These are phyloP conservation scores for Sporobolomyces pararoseus DNA, from an alignment of 768 basidiomycete genomes.

Conservation along the genomic window DNA sequence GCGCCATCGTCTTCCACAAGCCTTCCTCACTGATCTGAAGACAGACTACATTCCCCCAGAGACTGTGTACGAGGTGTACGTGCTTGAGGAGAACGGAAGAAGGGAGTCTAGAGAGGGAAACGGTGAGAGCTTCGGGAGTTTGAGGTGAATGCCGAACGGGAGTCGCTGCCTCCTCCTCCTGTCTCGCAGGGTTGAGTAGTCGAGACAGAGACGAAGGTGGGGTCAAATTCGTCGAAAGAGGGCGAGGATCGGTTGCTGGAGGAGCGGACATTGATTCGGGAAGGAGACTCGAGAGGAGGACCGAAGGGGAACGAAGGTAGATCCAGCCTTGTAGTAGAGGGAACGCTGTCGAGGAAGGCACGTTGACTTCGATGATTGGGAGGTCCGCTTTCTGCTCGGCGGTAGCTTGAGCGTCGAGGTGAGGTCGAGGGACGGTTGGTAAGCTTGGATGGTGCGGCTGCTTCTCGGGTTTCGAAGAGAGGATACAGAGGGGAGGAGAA, in stretches of 20 bases:
- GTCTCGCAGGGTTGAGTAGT: neutral
- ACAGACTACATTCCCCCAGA: conserved; percentile 39
- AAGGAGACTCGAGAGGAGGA: neutral
- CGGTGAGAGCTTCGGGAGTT: conserved; percentile 14
- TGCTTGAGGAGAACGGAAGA: conserved; percentile 17
- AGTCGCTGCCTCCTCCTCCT: no score
- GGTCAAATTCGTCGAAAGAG: neutral
- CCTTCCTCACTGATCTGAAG: conserved; percentile 32
- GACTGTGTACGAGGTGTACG: conserved; percentile 31
- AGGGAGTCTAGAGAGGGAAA: conserved; percentile 23
- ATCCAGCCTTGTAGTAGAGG: conserved; percentile 63
- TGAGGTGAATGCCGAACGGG: neutral
- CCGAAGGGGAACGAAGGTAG: conserved; percentile 60
- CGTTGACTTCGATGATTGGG: conserved; percentile 65
- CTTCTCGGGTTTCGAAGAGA: conserved; percentile 24
- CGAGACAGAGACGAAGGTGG: neutral
- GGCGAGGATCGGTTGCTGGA: no score
- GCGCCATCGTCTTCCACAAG: conserved; percentile 33
- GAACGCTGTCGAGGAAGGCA: conserved; percentile 70
- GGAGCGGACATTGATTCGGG: neutral
- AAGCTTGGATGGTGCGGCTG: conserved; percentile 56
- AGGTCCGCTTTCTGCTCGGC: conserved; percentile 46
- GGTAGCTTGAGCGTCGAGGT: neutral
- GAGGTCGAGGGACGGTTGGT: conserved; percentile 47
- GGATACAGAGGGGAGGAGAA: conserved; percentile 44